Percentiles rank a stretch among this genome's conserved stretches.
Evolutionary conservation across 2,329 filamentous ascomycete genomes (phyloP).

Genomic region (Fusarium haematococcum): DNA sequence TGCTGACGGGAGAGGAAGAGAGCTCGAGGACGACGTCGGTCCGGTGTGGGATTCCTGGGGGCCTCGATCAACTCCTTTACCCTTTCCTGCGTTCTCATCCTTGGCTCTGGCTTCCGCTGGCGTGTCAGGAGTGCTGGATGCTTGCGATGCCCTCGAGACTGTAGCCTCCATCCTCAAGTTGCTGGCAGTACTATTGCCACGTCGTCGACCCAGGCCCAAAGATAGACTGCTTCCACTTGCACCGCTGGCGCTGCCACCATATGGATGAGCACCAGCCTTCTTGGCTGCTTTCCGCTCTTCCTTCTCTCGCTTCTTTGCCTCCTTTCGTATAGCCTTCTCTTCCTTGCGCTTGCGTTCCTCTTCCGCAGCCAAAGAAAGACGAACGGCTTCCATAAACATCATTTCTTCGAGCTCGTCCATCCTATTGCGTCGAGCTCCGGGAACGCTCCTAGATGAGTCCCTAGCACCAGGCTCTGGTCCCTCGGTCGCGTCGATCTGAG

Average conservation of each 20-base stretch:
- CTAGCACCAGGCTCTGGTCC: conserved; percentile 40
- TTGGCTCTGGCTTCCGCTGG: conserved; percentile 40
- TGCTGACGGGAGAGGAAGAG: conserved; percentile 61
- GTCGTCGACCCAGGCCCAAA: conserved; percentile 68
- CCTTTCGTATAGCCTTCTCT: conserved; percentile 67
- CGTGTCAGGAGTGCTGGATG: conserved; percentile 39
- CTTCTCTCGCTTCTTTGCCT: conserved; percentile 87
- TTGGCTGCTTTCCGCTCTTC: conserved; percentile 83
- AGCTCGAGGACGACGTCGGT: conserved; percentile 50
- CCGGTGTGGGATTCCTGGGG: conserved; percentile 36
- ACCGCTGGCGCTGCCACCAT: conserved; percentile 50
- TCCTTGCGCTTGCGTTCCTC: conserved; percentile 92
- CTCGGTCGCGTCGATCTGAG: conserved; percentile 31
- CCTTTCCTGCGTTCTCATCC: conserved; percentile 65
- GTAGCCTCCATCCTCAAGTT: conserved; percentile 69
- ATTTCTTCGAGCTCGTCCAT: conserved; percentile 95
- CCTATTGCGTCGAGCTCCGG: conserved; percentile 58
- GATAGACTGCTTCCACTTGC: conserved; percentile 75
- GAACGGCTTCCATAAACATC: conserved; percentile 98
- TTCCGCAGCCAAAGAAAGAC: conserved; percentile 89
- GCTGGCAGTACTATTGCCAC: conserved; percentile 70
- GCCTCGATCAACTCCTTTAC: conserved; percentile 75
- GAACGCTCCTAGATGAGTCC: conserved; percentile 33
- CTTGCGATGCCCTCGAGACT: conserved; percentile 57
- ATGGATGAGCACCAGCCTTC: conserved; percentile 59